phyloP scores from a whole-genome alignment of 352 stramenopile species.

The Phytophthora palmivora region DNA sequence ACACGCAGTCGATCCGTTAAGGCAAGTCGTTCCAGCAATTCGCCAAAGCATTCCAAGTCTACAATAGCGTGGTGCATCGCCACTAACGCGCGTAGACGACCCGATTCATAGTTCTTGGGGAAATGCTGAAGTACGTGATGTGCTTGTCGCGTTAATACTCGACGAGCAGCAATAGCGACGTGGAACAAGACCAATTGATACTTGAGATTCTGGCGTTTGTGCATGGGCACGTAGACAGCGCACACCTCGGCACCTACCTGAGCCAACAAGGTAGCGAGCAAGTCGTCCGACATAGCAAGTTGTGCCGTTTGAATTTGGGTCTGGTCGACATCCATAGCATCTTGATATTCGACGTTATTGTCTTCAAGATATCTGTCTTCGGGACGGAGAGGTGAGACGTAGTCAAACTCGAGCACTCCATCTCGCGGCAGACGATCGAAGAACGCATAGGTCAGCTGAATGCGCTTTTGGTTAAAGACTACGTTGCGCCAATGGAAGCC shows the following conservation, averaged over 20 bases:
- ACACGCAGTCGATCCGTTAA: constrained; percentile 48
- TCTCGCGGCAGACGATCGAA: constrained; percentile 58
- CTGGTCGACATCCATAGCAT: constrained; percentile 17
- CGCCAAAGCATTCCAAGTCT: constrained; percentile 69
- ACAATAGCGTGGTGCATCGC: constrained; percentile 67
- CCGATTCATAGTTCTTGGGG: constrained; percentile 70
- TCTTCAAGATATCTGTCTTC: constrained; percentile 53
- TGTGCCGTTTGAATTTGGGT: constrained; percentile 8
- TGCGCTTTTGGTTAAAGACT: constrained; percentile 59
- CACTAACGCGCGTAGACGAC: constrained; percentile 57
- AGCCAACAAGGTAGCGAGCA: constrained; percentile 46
- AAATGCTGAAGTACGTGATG: constrained; percentile 77
- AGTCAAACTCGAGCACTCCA: constrained; percentile 78
- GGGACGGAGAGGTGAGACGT: constrained; percentile 58
- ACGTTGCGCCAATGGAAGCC: constrained; percentile 72
- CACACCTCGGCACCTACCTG: constrained; percentile 71
- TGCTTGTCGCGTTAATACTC: constrained; percentile 51
- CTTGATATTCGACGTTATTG: constrained; percentile 14
- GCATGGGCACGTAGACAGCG: constrained; percentile 74
- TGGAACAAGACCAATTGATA: constrained; percentile 78
- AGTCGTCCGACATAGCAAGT: constrained; percentile 47
- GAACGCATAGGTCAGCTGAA: constrained; percentile 65
- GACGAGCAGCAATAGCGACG: constrained; percentile 57
- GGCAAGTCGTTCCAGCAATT: constrained; percentile 62
- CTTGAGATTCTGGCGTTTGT: constrained; percentile 75